Base-by-base conservation (phyloP, 1,284 basidiomycete genomes). In the Gomphus sp. region DNA sequence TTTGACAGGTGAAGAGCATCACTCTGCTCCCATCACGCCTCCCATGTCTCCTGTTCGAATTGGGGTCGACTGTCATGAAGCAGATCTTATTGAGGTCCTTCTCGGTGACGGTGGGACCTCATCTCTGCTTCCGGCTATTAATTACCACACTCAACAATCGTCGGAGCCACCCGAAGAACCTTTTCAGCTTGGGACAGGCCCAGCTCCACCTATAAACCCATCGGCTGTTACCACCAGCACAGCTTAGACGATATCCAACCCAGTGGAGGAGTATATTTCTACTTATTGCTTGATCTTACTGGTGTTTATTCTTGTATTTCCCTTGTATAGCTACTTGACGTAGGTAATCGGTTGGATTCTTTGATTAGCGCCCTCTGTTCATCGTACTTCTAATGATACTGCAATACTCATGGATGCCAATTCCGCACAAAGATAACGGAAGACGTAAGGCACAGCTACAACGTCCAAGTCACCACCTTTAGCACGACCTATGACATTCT, bases 381-480 rank as follows among this genome's bases (percentile, higher is more conserved):
- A 76, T 55, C 63, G 73, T 57, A 90, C 79, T 69, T 87, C 82
- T 52, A 92, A 68, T 34, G 89, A 88, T 54, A 92, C 79, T n/a
- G 85, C 81, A 62, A 92, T 91, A 33, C 89, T 89, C 90, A 92
- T 92, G 4, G 89, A 84, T 28, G 89, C 90, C 57, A 92, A 70
- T 70, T 92, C 89, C 6, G 89, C 89, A 69, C 90, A 92, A 8
- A 95, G 78, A 71, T 93, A 92, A 57, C 91, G 80, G 74, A 95
- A 94, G 52, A 98, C 96, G 69, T 93, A 99, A 6, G 97, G 97
- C 28, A 99, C 85, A 6, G 96, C 96, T 56, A 98, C 84, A 49
- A 98, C 87, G 70, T 97, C 95, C 70, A 97, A 81, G 66, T 93
- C 85, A 4, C 88, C 85, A 45, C 87, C 87, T 73, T 84, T 85